A percentile compares a stretch with the other conserved stretches of the same genome.
phyloP scores from a whole-genome alignment of 1,284 basidiomycete genomes.

The Phylloporus sp. region DNA sequence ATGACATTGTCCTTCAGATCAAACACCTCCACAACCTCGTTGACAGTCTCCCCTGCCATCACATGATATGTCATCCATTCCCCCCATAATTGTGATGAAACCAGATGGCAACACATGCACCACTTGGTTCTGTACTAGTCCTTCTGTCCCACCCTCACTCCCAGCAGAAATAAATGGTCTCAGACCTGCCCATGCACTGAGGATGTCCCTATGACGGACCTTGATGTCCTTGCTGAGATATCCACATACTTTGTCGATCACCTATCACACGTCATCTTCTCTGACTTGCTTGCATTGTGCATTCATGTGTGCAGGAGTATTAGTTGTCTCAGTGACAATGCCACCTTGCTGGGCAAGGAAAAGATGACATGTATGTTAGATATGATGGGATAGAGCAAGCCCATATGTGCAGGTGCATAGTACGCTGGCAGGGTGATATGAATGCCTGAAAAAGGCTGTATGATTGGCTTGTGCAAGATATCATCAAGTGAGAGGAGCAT shows the following conservation, averaged over 20 bases:
- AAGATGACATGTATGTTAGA: conserved; percentile 98
- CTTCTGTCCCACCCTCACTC: conserved; percentile 75
- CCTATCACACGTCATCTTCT: conserved; percentile 95
- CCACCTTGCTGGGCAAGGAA: conserved; percentile 99
- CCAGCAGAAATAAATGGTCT: conserved; percentile 86
- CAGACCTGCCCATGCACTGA: conserved; percentile 94
- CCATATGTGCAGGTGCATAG: conserved; percentile 95
- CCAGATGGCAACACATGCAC: conserved; percentile 86
- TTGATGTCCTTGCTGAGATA: conserved; percentile 94
- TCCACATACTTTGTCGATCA: conserved; percentile 89
- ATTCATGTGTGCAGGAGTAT: conserved; percentile 81
- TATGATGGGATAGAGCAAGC: conserved; percentile 93
- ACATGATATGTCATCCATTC: conserved; percentile 98
- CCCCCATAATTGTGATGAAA: conserved; percentile 93
- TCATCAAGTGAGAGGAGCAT: conserved; percentile 88
- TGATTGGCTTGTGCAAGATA: conserved; percentile 84
- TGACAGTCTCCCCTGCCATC: conserved; percentile 97
- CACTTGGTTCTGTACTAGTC: conserved; percentile 93
- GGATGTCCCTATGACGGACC: conserved; percentile 95
- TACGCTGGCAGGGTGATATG: conserved; percentile 98
- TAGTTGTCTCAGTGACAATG: conserved; percentile 97
- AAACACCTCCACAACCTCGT: conserved; percentile 87
- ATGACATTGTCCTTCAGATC: conserved; percentile 63
- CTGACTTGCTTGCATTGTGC: conserved; percentile 73
- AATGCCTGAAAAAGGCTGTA: conserved; percentile 91